Evolutionary conservation across 2,329 filamentous ascomycete genomes (phyloP), one percentile per base, ranked within the genome.

Genomic region (Colletotrichum graminicola): DNA sequence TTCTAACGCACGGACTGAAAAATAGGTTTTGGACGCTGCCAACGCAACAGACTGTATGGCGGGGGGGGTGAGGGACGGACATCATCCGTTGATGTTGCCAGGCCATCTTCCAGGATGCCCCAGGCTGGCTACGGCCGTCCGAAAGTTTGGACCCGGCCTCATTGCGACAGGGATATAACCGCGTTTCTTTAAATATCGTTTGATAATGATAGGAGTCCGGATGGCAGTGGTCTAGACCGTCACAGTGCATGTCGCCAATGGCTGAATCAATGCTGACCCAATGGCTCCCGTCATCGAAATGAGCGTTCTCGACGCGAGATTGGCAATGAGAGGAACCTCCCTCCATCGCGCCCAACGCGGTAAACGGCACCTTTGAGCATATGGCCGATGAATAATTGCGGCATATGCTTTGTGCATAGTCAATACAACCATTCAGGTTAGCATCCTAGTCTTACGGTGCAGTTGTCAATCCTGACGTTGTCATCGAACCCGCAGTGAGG

Each of bases 221-320:
- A 57, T 57, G 47, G 34, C 54, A 43, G 32, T 47, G 41, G 56
- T 54, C 63, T 49, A 51, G 63, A 62, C 64, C 63, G 34, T 49
- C 29, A 43, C n/a, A 32, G 55, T 56, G 41, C 36, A 56, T 43
- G 51, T 47, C 56, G 43, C 54, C 45, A 59, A 41, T 39, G 41
- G 62, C 45, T 67, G n/a, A n/a, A n/a, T 62, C 67, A 56, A 66
- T 52, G 56, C 67, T 29, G 51, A 29, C 36, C 49, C 36, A 45
- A 61, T 59, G 60, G 69, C 60, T 71, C 56, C 67, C 43, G 62
- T 49, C 66, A 32, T 71, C 29, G 57, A 72, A 73, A 71, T 67
- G 62, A 67, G 49, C 41, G 34, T 45, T 71, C 32, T 55, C 67
- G 52, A 71, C 63, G 73, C 67, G 73, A 74, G 45, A 73, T 73